Conservation (phyloP, 2,329 filamentous ascomycete genomes). For the Pyrenochaeta sp. region DNA sequence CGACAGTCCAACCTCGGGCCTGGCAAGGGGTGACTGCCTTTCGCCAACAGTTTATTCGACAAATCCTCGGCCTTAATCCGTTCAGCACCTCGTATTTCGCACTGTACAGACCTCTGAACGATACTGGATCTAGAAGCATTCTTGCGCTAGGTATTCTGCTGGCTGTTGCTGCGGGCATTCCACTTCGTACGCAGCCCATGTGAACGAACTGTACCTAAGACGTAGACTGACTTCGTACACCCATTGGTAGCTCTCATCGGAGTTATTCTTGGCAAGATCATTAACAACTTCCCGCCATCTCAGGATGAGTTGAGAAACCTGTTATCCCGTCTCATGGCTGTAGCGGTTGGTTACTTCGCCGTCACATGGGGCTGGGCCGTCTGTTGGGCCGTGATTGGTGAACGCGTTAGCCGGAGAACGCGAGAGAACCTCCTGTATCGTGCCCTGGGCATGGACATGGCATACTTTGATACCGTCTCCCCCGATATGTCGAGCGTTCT, state of each 20-base stretch:
- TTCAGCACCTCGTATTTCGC: conserved; percentile 60
- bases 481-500: conserved; percentile 59
- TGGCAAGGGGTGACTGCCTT: conserved; percentile 40
- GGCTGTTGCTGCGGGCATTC: conserved; percentile 65
- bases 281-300: conserved; percentile 59
- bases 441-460: conserved; percentile 60
- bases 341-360: conserved; percentile 59
- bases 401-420: conserved; percentile 58
- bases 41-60: conserved; percentile 45
- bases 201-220: background rate
- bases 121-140: conserved; percentile 48
- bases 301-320: conserved; percentile 53
- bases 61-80: conserved; percentile 54
- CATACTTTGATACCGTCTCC: conserved; percentile 60
- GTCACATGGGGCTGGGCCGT: conserved; percentile 60
- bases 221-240: background rate
- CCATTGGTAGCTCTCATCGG: conserved; percentile 62
- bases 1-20: conserved; percentile 45
- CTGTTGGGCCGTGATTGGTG: conserved; percentile 60
- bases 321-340: conserved; percentile 55
- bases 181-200: conserved; percentile 49
- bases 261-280: conserved; percentile 61
- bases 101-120: conserved; percentile 57
- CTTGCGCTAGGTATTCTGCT: conserved; percentile 46
- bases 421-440: conserved; percentile 58